These are phyloP conservation scores for Fusarium acutatum DNA, from an alignment of 2,329 filamentous ascomycete species.

Conservation along the genomic window DNA sequence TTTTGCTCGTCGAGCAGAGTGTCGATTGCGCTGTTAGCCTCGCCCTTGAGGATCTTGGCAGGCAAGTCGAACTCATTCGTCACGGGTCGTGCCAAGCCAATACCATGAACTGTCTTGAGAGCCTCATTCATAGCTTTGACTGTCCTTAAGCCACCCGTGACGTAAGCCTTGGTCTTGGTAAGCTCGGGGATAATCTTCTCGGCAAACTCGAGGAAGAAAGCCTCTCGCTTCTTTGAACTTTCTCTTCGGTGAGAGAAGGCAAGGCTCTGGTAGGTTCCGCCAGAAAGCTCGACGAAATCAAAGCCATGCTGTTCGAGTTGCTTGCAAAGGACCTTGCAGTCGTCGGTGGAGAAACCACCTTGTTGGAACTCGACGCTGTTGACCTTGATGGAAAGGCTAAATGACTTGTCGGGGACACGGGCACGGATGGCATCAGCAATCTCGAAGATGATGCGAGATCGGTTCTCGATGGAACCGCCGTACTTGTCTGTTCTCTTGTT, in stretches of 20 bases:
- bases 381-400: constrained; percentile 64
- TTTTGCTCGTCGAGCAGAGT: constrained; percentile 58
- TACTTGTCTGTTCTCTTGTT: constrained; percentile 63
- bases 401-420: constrained; percentile 41
- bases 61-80: constrained; percentile 40
- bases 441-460: constrained; percentile 56
- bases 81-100: constrained; percentile 60
- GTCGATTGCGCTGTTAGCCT: constrained; percentile 57
- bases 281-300: constrained; percentile 68
- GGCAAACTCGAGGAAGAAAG: constrained; percentile 70
- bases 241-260: constrained; percentile 62
- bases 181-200: constrained; percentile 57
- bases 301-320: constrained; percentile 59
- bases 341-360: constrained; percentile 61
- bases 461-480: constrained; percentile 54
- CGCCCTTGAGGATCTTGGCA: constrained; percentile 36
- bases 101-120: constrained; percentile 64
- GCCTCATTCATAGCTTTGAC: constrained; percentile 66
- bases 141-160: constrained; percentile 67
- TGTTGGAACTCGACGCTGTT: constrained; percentile 66
- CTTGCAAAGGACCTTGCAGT: constrained; percentile 58
- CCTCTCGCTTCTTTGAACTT: constrained; percentile 63
- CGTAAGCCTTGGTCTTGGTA: constrained; percentile 63
- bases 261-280: constrained; percentile 66
- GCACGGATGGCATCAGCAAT: constrained; percentile 50